phyloP scores from a whole-genome alignment of 1,284 basidiomycete species.

The Irpex sp. region DNA sequence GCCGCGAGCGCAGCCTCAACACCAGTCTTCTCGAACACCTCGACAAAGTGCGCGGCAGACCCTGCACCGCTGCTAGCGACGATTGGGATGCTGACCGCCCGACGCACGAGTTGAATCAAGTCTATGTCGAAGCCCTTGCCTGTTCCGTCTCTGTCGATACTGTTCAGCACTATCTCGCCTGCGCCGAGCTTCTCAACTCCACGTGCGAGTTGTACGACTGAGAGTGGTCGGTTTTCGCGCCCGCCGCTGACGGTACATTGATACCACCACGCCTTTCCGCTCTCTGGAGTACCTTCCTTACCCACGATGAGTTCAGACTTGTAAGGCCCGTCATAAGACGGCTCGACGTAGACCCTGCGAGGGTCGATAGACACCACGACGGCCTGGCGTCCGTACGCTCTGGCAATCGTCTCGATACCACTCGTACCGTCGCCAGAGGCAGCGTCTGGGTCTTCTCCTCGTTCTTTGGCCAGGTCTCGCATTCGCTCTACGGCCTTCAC shows the following conservation, averaged over 20 bases:
- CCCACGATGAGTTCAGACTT: slow-evolving; percentile 66
- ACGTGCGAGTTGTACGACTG: slow-evolving; percentile 87
- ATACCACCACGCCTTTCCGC: slow-evolving; percentile 95
- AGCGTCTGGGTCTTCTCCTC: slow-evolving; percentile 16
- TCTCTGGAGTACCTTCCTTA: slow-evolving; percentile 49
- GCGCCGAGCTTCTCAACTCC: slow-evolving; percentile 91
- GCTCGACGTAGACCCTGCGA: slow-evolving; percentile 81
- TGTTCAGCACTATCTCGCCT: slow-evolving; percentile 94
- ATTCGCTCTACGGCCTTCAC: slow-evolving; percentile 91
- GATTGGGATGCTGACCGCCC: slow-evolving; percentile 84
- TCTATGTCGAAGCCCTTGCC: slow-evolving; percentile 92
- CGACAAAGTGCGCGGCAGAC: slow-evolving; percentile 75
- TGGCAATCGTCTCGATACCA: slow-evolving; percentile 92
- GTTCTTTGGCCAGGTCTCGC: slow-evolving; percentile 39
- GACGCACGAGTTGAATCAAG: slow-evolving; percentile 76
- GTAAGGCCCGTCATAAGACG: slow-evolving; percentile 66
- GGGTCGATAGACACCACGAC: slow-evolving; percentile 99
- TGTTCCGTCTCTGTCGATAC: slow-evolving; percentile 95
- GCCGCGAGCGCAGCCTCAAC: slow-evolving; percentile 96
- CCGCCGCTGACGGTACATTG: slow-evolving; percentile 97
- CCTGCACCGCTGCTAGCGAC: slow-evolving; percentile 96
- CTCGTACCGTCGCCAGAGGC: slow-evolving; percentile 65
- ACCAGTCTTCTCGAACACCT: slow-evolving; percentile 77
- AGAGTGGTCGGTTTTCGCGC: slow-evolving; percentile 84
- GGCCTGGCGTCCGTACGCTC: slow-evolving; percentile 92